Conservation (phyloP, 345 rosid genomes). For the Lumnitzera littorea region DNA sequence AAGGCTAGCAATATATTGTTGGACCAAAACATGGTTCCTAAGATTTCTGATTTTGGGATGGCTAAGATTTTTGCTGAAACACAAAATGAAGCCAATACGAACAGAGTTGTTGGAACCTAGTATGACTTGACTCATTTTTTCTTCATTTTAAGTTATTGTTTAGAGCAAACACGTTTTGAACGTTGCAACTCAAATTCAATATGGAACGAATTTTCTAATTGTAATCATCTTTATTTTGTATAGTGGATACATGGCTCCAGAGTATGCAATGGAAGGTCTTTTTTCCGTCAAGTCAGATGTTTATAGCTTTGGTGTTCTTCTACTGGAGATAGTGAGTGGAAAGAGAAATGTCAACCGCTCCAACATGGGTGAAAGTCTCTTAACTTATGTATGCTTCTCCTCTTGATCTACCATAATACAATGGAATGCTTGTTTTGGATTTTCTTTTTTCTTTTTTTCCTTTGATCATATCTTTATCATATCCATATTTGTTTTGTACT, state of each 20-base stretch:
- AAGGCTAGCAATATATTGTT: constrained; percentile 45
- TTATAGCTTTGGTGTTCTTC: constrained; percentile 34
- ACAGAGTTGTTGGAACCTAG: constrained; percentile 50
- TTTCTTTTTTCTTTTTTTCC: background rate
- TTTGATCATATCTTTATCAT: background rate
- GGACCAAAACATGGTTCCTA: constrained; percentile 43
- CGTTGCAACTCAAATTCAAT: too few relatives aligned
- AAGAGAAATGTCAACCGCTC: constrained; percentile 16
- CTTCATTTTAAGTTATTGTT: background rate
- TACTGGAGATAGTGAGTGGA: constrained; percentile 38
- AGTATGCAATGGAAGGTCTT: constrained; percentile 35
- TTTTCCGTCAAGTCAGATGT: constrained; percentile 47
- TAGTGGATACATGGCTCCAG: constrained; percentile 60
- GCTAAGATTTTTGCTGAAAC: constrained; percentile 47
- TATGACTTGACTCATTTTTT: constrained; percentile 15
- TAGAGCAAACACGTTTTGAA: background rate
- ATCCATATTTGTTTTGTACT: background rate
- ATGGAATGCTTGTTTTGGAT: background rate
- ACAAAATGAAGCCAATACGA: constrained; percentile 39
- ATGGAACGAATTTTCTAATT: background rate
- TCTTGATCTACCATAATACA: background rate
- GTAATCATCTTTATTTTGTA: background rate
- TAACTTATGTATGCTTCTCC: background rate
- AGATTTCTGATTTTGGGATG: constrained; percentile 52
- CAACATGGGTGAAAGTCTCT: background rate